phyloP scores from a whole-genome alignment of 139 green algal genomes.

The Nannochloris sp. region DNA sequence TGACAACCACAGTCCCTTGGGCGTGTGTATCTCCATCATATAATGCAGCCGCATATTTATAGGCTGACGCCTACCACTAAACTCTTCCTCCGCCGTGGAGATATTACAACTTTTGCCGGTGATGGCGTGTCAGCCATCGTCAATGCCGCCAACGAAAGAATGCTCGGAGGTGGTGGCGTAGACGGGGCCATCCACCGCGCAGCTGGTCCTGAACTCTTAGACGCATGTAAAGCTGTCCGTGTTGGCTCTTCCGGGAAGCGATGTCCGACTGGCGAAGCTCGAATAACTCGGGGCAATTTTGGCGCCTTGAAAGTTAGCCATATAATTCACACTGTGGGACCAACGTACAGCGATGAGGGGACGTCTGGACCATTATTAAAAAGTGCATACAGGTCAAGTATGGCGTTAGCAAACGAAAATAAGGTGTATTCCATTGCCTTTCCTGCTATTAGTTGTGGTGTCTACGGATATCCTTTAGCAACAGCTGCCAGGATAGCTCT shows the following conservation, averaged over 20 bases:
- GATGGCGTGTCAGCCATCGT: conserved; percentile 84
- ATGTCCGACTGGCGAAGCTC: conserved; percentile 72
- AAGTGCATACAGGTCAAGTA: conserved; percentile 51
- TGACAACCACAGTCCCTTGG: no score
- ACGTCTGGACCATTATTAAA: conserved; percentile 50
- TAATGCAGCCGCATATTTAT: no score
- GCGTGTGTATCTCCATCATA: no score
- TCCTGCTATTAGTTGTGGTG: conserved; percentile 78
- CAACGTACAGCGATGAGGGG: conserved; percentile 51
- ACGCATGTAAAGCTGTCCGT: conserved; percentile 46
- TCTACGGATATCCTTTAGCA: conserved; percentile 71
- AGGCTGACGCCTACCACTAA: no score
- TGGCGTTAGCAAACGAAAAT: conserved; percentile 40
- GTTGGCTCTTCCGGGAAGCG: conserved; percentile 22
- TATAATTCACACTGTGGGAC: conserved; percentile 92
- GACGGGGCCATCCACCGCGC: conserved; percentile 81
- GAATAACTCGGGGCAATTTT: conserved; percentile 33
- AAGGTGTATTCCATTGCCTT: conserved; percentile 65
- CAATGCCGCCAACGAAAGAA: conserved; percentile 76
- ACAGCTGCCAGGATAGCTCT: conserved; percentile 49
- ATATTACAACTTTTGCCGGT: conserved; percentile 60
- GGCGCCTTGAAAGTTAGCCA: conserved; percentile 53
- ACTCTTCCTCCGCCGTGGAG: conserved; percentile 49
- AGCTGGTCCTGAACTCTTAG: conserved; percentile 59
- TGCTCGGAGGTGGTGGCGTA: conserved; percentile 84